These are phyloP conservation scores for Pulveroboletus ravenelii DNA, from an alignment of 768 basidiomycete species.

Conservation along the genomic window DNA sequence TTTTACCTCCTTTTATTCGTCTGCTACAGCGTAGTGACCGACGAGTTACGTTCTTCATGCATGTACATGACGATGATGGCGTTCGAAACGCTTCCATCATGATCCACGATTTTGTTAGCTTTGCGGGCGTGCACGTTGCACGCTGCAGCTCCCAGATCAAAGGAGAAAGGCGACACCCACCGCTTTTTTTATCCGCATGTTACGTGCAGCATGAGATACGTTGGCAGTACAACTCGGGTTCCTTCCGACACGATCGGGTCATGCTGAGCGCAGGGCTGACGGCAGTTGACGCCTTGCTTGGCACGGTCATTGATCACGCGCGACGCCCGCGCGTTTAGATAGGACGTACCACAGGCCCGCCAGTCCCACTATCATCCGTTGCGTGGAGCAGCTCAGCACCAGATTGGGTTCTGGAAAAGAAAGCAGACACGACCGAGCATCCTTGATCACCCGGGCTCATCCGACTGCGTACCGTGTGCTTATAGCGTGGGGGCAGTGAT, in stretches of 20 bases:
- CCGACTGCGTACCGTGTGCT: no score
- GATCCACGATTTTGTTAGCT: background rate
- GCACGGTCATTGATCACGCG: background rate
- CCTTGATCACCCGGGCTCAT: no score
- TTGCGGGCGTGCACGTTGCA: background rate
- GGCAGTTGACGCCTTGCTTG: background rate
- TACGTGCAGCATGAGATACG: background rate
- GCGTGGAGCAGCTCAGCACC: no score
- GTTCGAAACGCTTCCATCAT: background rate
- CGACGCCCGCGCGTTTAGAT: background rate
- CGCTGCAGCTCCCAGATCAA: background rate
- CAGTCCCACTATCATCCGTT: no score
- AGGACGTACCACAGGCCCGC: background rate
- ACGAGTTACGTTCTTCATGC: background rate
- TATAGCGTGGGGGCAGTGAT: no score
- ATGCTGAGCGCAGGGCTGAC: background rate
- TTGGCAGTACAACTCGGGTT: background rate
- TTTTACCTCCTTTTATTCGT: background rate
- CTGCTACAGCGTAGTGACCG: background rate
- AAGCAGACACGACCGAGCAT: no score
- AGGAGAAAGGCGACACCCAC: background rate
- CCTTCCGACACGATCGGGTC: conserved; percentile 2
- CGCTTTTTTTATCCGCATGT: background rate
- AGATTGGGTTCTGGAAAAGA: no score
- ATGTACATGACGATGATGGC: background rate